Conservation (phyloP, 2,329 filamentous ascomycete species). For the Coleophoma eucalyptorum region DNA sequence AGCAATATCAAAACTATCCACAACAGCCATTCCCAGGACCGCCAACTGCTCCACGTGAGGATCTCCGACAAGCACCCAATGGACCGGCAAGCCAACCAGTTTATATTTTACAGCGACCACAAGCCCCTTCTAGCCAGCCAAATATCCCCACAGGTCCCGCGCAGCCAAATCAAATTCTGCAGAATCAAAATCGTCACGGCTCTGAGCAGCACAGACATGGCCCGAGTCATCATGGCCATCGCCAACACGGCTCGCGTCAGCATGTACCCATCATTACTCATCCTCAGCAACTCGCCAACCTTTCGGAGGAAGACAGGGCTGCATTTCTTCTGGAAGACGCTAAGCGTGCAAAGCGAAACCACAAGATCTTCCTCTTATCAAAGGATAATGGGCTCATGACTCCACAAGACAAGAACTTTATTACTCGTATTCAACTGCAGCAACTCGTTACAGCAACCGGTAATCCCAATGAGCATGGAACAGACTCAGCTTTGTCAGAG, state of each 20-base stretch:
- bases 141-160: slow-evolving; percentile 39
- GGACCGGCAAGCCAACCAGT: slow-evolving; percentile 18
- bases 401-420: slow-evolving; percentile 98
- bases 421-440: slow-evolving; percentile 95
- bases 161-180: slow-evolving; percentile 71
- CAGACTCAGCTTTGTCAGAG: slow-evolving; percentile 78
- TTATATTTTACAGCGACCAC: slow-evolving; percentile 24
- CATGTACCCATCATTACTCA: slow-evolving; percentile 53
- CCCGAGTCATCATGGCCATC: slow-evolving; percentile 20
- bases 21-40: slow-evolving; percentile 24
- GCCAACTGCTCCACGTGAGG: slow-evolving; percentile 18
- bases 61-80: slow-evolving; percentile 11
- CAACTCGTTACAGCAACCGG: slow-evolving; percentile 92
- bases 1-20: slow-evolving; percentile 14
- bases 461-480: slow-evolving; percentile 74
- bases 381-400: slow-evolving; percentile 98
- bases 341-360: slow-evolving; percentile 92
- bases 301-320: slow-evolving; percentile 81
- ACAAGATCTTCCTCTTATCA: slow-evolving; percentile 92
- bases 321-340: slow-evolving; percentile 87
- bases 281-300: slow-evolving; percentile 68
- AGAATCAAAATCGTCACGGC: slow-evolving; percentile 68
- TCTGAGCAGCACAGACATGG: slow-evolving; percentile 37
- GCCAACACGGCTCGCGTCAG: slow-evolving; percentile 27
- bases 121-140: slow-evolving; percentile 19